These are phyloP conservation scores for Haplosporangium gracile DNA, from an alignment of 192 early-diverging fungal genomes.

Conservation along the genomic window DNA sequence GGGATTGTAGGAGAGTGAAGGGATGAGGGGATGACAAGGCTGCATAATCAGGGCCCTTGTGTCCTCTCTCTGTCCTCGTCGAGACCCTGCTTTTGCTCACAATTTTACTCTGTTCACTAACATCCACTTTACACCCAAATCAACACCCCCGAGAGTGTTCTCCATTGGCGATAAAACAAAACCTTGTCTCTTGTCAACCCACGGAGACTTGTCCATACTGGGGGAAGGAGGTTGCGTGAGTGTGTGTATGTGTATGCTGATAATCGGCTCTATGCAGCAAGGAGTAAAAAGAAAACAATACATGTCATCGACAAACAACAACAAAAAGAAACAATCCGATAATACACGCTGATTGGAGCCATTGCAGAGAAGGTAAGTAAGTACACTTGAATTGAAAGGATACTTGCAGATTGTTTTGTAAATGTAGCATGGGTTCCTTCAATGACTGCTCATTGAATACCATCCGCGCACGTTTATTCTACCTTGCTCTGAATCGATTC, in stretches of 20 bases:
- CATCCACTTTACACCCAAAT: not conserved
- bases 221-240: not conserved
- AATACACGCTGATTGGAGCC: not conserved
- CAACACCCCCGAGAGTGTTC: not conserved
- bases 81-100: conserved; percentile 1
- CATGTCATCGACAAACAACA: not conserved
- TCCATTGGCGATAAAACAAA: conserved; percentile 1
- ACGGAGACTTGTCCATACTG: not conserved
- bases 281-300: not conserved
- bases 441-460: not conserved
- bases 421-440: not conserved
- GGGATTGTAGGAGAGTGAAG: not conserved
- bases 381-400: not conserved
- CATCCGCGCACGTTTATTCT: not conserved
- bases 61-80: not conserved
- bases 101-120: not conserved
- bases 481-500: not conserved
- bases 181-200: conserved; percentile 1
- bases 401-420: not conserved
- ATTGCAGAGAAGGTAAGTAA: not conserved
- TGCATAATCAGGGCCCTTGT: not conserved
- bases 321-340: not conserved
- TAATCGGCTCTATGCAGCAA: not conserved
- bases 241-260: not conserved
- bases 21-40: not conserved